These are phyloP conservation scores for Trichoderma arundinaceum DNA, from an alignment of 2,329 filamentous ascomycete genomes.

Conservation along the genomic window DNA sequence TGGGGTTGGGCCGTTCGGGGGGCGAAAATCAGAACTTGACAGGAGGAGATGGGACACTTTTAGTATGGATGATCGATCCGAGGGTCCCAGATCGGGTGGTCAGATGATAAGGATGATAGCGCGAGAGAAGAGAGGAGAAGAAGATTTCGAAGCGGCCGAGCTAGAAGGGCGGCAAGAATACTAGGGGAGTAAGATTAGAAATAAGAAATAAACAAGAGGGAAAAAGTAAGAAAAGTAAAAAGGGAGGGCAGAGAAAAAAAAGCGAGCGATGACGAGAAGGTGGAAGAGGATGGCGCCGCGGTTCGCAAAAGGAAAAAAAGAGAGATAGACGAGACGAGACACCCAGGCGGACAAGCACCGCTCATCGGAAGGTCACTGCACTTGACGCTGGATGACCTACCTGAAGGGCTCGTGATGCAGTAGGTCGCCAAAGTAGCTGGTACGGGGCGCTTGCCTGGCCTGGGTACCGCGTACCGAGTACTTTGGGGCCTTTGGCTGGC, in stretches of 20 bases:
- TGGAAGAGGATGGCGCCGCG: conserved; percentile 26
- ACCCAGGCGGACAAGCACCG: conserved; percentile 6
- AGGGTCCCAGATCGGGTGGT: conserved; percentile 29
- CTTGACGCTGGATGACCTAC: conserved; percentile 26
- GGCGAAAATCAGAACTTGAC: conserved; percentile 27
- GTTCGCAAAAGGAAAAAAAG: neutral
- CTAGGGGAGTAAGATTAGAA: neutral
- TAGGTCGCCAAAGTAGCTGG: neutral
- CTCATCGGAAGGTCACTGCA: conserved; percentile 25
- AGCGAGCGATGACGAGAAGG: conserved; percentile 29
- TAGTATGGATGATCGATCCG: conserved; percentile 18
- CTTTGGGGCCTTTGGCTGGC: neutral
- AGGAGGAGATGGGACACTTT: conserved; percentile 1
- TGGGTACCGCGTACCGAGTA: conserved; percentile 7
- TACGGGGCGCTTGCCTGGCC: neutral
- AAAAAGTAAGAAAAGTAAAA: neutral
- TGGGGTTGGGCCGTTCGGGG: conserved; percentile 17
- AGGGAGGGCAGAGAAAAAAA: neutral
- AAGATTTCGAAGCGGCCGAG: conserved; percentile 14
- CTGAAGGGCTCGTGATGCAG: conserved; percentile 31
- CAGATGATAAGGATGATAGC: conserved; percentile 29
- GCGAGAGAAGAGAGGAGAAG: conserved; percentile 6
- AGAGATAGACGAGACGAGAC: conserved; percentile 26
- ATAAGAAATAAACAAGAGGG: neutral
- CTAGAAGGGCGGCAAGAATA: conserved; percentile 15